Evolutionary conservation across 495 filamentous ascomycete genomes (phyloP).

Genomic region (Aspergillus wentii): DNA sequence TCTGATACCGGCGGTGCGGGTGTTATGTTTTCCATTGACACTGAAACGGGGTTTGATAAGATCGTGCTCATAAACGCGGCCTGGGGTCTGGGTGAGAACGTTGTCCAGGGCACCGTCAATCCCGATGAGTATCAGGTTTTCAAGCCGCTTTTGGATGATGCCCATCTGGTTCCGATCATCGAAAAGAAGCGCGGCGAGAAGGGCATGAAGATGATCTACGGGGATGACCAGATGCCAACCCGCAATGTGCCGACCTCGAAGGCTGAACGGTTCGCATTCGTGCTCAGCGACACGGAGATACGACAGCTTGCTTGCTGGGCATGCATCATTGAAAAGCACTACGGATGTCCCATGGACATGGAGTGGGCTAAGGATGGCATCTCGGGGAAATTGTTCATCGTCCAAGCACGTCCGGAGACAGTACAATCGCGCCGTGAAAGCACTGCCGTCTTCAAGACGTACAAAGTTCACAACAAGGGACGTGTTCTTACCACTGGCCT

Average conservation of each 20-base stretch:
- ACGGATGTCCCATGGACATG: conserved; percentile 32
- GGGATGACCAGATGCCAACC: conserved; percentile 11
- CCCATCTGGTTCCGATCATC: conserved; percentile 6
- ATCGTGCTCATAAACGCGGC: conserved; percentile 31
- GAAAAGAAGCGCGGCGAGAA: conserved; percentile 13
- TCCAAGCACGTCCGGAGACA: conserved; percentile 32
- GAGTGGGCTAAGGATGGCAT: conserved; percentile 35
- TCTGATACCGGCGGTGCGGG: conserved; percentile 26
- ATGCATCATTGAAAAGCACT: conserved; percentile 29
- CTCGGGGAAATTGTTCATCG: conserved; percentile 27
- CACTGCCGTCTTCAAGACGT: conserved; percentile 22
- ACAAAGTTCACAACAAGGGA: conserved; percentile 22
- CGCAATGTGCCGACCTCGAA: conserved; percentile 32
- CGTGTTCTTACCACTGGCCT: conserved; percentile 17
- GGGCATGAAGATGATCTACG: conserved; percentile 14
- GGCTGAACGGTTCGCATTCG: conserved; percentile 24
- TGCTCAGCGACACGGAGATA: conserved; percentile 26
- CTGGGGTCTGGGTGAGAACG: conserved; percentile 33
- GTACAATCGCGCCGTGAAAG: conserved; percentile 26
- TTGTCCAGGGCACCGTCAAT: conserved; percentile 31
- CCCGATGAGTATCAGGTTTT: conserved; percentile 36
- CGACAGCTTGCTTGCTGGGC: conserved; percentile 30
- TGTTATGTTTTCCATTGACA: conserved; percentile 35
- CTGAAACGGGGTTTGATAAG: conserved; percentile 30
- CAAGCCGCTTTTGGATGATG: conserved; percentile 20